Percentiles rank a stretch among this genome's conserved stretches.
These are phyloP conservation scores for Trichosporon sp. DNA, from an alignment of 1,284 basidiomycete genomes.

Conservation along the genomic window DNA sequence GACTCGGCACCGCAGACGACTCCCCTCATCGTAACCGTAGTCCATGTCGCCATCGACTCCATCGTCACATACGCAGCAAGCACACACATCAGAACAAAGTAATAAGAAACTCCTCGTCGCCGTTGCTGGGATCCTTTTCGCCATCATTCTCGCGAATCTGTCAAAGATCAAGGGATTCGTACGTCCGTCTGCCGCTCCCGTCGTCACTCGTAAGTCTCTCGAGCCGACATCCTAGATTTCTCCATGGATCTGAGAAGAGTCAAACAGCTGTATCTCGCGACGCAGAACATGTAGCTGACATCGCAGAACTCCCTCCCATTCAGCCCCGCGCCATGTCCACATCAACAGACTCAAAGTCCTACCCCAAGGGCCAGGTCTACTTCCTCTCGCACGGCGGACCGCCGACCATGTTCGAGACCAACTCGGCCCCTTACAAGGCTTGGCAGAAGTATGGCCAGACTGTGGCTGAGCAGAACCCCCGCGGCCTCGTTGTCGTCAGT, in stretches of 20 bases:
- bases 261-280: too few relatives aligned
- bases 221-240: neutral
- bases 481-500: conserved; percentile 48
- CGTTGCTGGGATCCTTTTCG: neutral
- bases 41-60: neutral
- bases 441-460: conserved; percentile 46
- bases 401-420: conserved; percentile 47
- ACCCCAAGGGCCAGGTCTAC: conserved; percentile 33
- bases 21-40: neutral
- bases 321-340: neutral
- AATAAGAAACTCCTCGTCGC: neutral
- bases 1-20: neutral
- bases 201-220: neutral
- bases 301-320: neutral
- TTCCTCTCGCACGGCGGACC: conserved; percentile 49
- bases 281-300: too few relatives aligned
- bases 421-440: conserved; percentile 44
- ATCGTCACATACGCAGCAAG: too few relatives aligned
- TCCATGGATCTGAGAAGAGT: neutral
- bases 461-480: conserved; percentile 33
- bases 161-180: neutral
- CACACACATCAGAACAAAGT: neutral
- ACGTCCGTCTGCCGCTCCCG: neutral
- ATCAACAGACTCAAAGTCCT: too few relatives aligned
- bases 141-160: neutral